Base-by-base conservation (phyloP, 192 early-diverging fungal species). In the Endogone sp. region DNA sequence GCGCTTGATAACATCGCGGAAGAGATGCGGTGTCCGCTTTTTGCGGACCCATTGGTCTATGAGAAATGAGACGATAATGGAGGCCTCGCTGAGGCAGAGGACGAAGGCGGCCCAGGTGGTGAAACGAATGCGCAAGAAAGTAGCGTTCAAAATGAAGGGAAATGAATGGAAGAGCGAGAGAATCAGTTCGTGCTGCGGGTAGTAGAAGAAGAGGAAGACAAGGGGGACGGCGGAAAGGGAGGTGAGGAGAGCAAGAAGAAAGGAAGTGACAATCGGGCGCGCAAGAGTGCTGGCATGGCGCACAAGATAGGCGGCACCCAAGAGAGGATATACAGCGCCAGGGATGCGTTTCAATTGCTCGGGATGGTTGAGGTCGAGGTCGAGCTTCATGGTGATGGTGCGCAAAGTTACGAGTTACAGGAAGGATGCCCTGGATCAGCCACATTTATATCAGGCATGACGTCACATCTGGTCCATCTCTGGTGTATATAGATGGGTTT, bases 181-280 rank as follows among this genome's bases (percentile, higher is more conserved):
- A 59, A 58, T 31, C 3, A 11, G 63, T 24, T 21, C 8, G 23
- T 24, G 65, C 4, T 56, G 65, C 13, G 29, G 65, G 26, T 23
- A 30, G 26, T 25, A 49, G 61, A 4, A 27, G 44, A 55, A 27
- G 23, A 37, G 69, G 30, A 61, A 56, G 69, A 64, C 11, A 32
- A 24, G 3, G 3, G 68, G 62, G 60, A 62, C 37, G 25, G 55
- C 37, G 44, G 57, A 11, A 11, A 49, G 37, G 1, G 37, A 6
- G 6, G 37, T 16, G 37, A 49, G 37, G 37, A 49, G 37, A 26
- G 68, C 16, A 54, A 70, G 10, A 29, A 70, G 13, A 20, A 64
- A 56, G 3, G 55, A 55, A 8, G 68, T 62, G 68, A 68, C 24
- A 56, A 55, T 62, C n/a, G 63, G 29, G 22, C 37, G 27, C 25